Evolutionary conservation across 2,329 filamentous ascomycete genomes (phyloP).

Genomic region (Neopestalotiopsis sp.): DNA sequence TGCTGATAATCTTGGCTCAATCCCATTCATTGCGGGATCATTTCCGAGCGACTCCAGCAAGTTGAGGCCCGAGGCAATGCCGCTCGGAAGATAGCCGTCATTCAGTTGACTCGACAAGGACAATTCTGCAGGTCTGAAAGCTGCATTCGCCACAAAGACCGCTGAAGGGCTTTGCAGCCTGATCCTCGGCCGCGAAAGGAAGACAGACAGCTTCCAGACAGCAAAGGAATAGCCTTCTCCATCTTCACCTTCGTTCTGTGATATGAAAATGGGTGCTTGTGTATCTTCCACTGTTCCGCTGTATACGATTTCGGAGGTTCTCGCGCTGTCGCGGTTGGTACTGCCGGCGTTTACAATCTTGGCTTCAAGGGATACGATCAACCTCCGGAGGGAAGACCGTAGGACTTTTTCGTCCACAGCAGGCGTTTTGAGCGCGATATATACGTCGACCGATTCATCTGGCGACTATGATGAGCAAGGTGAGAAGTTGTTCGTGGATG

Average conservation of each 20-base stretch:
- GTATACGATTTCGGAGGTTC: constrained; percentile 65
- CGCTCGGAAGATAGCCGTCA: constrained; percentile 73
- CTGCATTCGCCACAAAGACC: constrained; percentile 68
- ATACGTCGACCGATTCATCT: constrained; percentile 78
- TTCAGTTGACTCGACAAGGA: constrained; percentile 47
- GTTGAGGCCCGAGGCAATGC: constrained; percentile 73
- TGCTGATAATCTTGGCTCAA: constrained; percentile 73
- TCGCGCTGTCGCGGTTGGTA: constrained; percentile 52
- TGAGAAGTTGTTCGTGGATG: constrained; percentile 39
- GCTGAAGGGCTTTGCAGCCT: constrained; percentile 70
- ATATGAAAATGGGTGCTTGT: constrained; percentile 56
- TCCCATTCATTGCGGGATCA: constrained; percentile 67
- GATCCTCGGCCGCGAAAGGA: constrained; percentile 64
- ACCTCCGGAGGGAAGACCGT: constrained; percentile 62
- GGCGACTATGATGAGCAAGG: constrained; percentile 56
- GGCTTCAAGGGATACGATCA: constrained; percentile 71
- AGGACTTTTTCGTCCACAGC: constrained; percentile 62
- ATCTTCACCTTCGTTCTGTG: constrained; percentile 37
- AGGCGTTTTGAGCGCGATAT: constrained; percentile 71
- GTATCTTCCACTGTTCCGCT: constrained; percentile 56
- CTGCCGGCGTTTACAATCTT: constrained; percentile 65
- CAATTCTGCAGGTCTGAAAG: constrained; percentile 58
- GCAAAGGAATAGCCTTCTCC: constrained; percentile 44
- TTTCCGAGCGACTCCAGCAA: constrained; percentile 75
- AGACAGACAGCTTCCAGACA: constrained; percentile 66